Evolutionary conservation across 257 asterid species (phyloP), one percentile per base, ranked within the genome.

Genomic region (Salvia splendens): DNA sequence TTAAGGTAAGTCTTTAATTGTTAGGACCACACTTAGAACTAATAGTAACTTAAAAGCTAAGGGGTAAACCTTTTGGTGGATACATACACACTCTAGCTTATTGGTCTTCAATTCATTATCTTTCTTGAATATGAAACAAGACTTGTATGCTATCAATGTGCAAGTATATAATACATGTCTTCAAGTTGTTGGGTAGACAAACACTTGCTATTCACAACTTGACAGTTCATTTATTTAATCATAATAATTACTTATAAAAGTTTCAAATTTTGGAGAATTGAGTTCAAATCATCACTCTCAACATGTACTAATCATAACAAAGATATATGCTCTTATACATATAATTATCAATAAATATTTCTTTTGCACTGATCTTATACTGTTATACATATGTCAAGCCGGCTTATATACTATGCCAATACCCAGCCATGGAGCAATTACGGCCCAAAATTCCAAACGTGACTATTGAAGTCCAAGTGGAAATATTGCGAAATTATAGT

Each of bases 41-140:
- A 79, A 81, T 80, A 82, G 96, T 88, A 84, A 86, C 96, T 88
- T 88, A 64, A 80, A 88, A 86, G 92, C 80, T 56, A 83, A 82
- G 96, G 85, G 79, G 79, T 61, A 69, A 53, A 66, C 46, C 40
- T 52, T 65, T 74, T 65, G 68, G 75, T 71, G 47, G 64, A 41
- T 64, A 35, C 64, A 71, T 63, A 69, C 38, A 41, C 67, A 69
- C 77, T 61, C 80, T 69, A 69, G 76, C 43, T 65, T 64, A 71
- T 73, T 80, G 70, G 78, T 72, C 81, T 62, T 71, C 30, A 24
- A 24, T 24, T 24, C 72, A 70, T 67, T 68, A 75, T 74, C 79
- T 83, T 81, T 80, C 95, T 84, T 73, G 64, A 75, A 73, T 67
- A 75, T 45, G 77, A 86, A 77, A 75, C 64, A 74, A 73, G 4